Conservation (phyloP, 2,329 filamentous ascomycete species). For the Ceratocystiopsis sp. region DNA sequence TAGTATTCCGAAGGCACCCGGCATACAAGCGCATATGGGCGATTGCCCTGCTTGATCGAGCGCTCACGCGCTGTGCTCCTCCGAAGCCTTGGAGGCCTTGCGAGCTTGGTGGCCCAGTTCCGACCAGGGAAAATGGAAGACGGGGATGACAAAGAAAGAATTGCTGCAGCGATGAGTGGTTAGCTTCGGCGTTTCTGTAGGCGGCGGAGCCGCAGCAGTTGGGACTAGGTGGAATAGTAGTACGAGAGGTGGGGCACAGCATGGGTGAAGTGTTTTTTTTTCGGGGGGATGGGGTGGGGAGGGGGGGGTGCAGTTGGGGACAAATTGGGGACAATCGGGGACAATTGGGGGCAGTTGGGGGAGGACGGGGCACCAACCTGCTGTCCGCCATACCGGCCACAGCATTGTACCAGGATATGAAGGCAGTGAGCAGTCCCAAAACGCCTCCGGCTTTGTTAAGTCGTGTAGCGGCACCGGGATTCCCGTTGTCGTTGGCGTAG, state of each 20-base stretch:
- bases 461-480: slow-evolving; percentile 23
- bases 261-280: not conserved
- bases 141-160: slow-evolving; percentile 80
- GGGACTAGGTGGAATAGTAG: not conserved
- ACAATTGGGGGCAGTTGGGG: not conserved
- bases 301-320: not conserved
- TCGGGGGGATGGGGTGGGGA: not conserved
- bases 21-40: too few species aligned
- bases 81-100: slow-evolving; percentile 26
- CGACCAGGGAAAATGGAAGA: slow-evolving; percentile 91
- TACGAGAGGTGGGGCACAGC: too few species aligned
- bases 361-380: slow-evolving; percentile 27
- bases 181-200: too few species aligned
- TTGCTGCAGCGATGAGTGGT: slow-evolving; percentile 32
- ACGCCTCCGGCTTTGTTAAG: slow-evolving; percentile 57
- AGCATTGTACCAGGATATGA: slow-evolving; percentile 77
- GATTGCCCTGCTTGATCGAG: too few species aligned
- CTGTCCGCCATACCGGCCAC: slow-evolving; percentile 64
- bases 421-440: slow-evolving; percentile 67
- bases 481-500: slow-evolving; percentile 34
- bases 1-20: too few species aligned
- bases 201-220: not conserved
- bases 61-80: too few species aligned
- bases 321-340: not conserved
- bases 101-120: slow-evolving; percentile 51